Base-by-base conservation (phyloP, 1,284 basidiomycete genomes). In the Tylopilus sp. region DNA sequence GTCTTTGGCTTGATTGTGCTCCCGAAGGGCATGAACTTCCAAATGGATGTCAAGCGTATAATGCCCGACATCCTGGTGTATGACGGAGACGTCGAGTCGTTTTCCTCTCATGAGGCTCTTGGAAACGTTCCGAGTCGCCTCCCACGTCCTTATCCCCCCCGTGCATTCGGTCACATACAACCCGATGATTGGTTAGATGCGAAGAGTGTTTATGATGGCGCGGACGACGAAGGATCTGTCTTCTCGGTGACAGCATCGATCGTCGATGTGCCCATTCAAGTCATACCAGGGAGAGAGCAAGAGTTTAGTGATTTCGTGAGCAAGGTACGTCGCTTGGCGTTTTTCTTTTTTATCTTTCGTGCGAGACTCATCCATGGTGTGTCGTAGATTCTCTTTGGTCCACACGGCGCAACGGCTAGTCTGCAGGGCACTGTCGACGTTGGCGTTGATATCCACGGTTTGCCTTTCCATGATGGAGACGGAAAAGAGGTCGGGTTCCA, bases 11-110 rank as follows among this genome's bases (percentile, higher is more conserved):
- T 74, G 18, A 71, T 86, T 31, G 82, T 86, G 6, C 71, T 90
- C 2, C 87, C 87, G 0, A 68, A 65, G 37, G 85, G 85, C 30
- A 78, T 90, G 63, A 64, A 84, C 48, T 70, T 88, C 18, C 71
- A 71, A 13, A 63, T 89, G 37, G 71, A 82, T 44, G 82, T 88
- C 13, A 75, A 70, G 12, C 75, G 70, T 39, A 77, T 89, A 21
- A 73, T 86, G 51, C 86, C 87, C 0, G 87, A 90, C 59, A 81
- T 86, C 19, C 66, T 90, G 3, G 74, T 90, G 2, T 89, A 81
- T 52, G 87, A 90, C 55, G 87, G 88, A 2, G 77, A 80, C 19
- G 74, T 79, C 4, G 64, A 70, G 1, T 19, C n/a, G 6, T 25
- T 46, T 34, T 21, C 42, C 2, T 28, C 47, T 7, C 33, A 49